A percentile compares a stretch with the other conserved stretches of the same genome.
Conservation (phyloP, 2,329 filamentous ascomycete genomes). For the Fusarium xylarioides region DNA sequence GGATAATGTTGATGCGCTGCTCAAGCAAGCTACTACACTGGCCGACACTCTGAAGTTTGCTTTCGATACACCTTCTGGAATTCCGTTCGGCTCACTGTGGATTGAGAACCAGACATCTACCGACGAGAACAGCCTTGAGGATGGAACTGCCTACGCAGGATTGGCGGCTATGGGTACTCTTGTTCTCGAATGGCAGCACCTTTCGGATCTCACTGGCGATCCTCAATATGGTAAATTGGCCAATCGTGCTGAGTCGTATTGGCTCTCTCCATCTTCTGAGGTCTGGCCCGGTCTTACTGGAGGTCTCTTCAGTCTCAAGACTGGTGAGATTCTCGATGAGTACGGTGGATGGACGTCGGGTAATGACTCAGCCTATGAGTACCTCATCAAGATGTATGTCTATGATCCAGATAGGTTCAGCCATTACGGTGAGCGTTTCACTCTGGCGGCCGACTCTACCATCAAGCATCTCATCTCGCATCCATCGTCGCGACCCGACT, state of each 20-base stretch:
- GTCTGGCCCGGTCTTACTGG: slow-evolving; percentile 18
- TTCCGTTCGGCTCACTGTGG: neutral
- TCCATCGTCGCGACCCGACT: slow-evolving; percentile 76
- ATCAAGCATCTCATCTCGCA: slow-evolving; percentile 50
- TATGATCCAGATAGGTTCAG: slow-evolving; percentile 66
- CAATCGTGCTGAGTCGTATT: slow-evolving; percentile 1
- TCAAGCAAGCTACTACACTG: slow-evolving; percentile 67
- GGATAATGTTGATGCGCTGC: slow-evolving; percentile 60
- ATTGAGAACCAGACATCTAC: slow-evolving; percentile 8
- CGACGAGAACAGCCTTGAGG: neutral
- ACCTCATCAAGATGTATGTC: slow-evolving; percentile 69
- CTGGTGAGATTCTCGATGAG: slow-evolving; percentile 39
- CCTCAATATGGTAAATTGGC: neutral
- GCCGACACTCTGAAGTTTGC: slow-evolving; percentile 55
- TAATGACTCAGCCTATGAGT: slow-evolving; percentile 68
- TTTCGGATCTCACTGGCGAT: slow-evolving; percentile 11
- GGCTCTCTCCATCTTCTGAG: slow-evolving; percentile 11
- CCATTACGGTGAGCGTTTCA: slow-evolving; percentile 41
- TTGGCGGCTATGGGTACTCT: slow-evolving; percentile 8
- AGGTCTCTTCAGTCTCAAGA: slow-evolving; percentile 4
- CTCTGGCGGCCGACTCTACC: slow-evolving; percentile 61
- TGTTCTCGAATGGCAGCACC: slow-evolving; percentile 17
- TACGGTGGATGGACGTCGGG: slow-evolving; percentile 63
- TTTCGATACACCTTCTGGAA: slow-evolving; percentile 7
- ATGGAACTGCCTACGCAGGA: neutral